These are phyloP conservation scores for Mortierella sp. DNA, from an alignment of 371 early-diverging fungal genomes.

Conservation along the genomic window DNA sequence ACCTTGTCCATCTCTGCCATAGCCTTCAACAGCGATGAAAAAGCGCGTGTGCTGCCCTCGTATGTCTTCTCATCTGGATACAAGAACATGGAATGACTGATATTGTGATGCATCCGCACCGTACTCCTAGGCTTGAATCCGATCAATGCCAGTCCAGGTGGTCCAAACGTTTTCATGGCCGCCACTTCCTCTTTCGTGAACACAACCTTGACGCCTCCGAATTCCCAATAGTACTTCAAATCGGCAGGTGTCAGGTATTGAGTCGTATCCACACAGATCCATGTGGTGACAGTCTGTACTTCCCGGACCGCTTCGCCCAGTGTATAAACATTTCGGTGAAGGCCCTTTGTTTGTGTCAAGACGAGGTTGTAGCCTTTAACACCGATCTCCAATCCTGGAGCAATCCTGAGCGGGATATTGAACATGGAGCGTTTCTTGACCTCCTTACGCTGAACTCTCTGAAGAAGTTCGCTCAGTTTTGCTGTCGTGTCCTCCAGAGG, in stretches of 20 bases:
- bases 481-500: constrained; percentile 18
- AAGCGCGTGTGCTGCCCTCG: constrained; percentile 72
- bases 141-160: constrained; percentile 66
- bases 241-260: constrained; percentile 64
- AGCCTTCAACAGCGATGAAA: constrained; percentile 68
- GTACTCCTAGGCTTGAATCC: constrained; percentile 68
- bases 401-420: constrained; percentile 63
- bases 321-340: constrained; percentile 59
- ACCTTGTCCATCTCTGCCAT: constrained; percentile 63
- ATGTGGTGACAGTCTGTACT: constrained; percentile 64
- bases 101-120: constrained; percentile 63
- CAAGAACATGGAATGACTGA: constrained; percentile 73
- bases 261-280: constrained; percentile 65
- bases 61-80: constrained; percentile 80
- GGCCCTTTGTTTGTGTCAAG: constrained; percentile 58
- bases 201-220: constrained; percentile 44
- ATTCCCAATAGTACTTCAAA: constrained; percentile 56
- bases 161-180: constrained; percentile 47
- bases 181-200: constrained; percentile 43
- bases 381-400: constrained; percentile 66
- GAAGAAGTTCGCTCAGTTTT: constrained; percentile 61
- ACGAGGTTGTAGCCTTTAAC: constrained; percentile 70
- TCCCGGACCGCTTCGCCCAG: constrained; percentile 64
- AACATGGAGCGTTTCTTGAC: constrained; percentile 66
- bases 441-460: constrained; percentile 63